Percentiles rank a stretch among this genome's conserved stretches.
Conservation (phyloP, 768 basidiomycete genomes). For the Amanita thiersii region DNA sequence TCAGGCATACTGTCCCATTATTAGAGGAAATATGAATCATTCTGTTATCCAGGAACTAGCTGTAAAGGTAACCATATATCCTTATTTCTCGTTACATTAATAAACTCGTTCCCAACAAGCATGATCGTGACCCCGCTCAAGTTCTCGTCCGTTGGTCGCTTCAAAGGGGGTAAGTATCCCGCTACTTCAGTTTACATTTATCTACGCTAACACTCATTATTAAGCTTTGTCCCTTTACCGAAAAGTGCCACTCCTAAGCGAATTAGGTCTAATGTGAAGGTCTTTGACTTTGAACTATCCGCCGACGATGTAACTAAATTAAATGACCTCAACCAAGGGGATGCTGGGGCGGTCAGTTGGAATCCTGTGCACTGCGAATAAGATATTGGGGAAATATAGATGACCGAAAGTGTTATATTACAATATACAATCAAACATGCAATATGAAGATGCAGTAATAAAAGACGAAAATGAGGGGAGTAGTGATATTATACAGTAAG, state of each 20-base stretch:
- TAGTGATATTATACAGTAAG: too few relatives aligned
- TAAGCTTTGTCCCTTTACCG: slow-evolving; percentile 73
- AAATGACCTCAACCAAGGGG: slow-evolving; percentile 65
- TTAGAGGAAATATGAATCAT: slow-evolving; percentile 52
- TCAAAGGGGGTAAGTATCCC: slow-evolving; percentile 57
- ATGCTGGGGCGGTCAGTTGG: slow-evolving; percentile 73
- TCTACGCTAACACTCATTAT: neutral
- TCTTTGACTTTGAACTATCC: slow-evolving; percentile 70
- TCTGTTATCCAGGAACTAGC: slow-evolving; percentile 46
- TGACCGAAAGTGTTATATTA: too few relatives aligned
- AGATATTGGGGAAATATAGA: slow-evolving; percentile 9
- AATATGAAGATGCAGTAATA: too few relatives aligned
- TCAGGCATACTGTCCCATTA: slow-evolving; percentile 72
- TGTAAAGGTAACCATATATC: slow-evolving; percentile 38
- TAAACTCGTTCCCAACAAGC: slow-evolving; percentile 23
- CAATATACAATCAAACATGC: too few relatives aligned
- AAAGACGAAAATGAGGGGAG: too few relatives aligned
- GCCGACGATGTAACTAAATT: slow-evolving; percentile 58
- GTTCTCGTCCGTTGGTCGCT: slow-evolving; percentile 87
- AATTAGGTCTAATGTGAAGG: slow-evolving; percentile 62
- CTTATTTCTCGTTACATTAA: neutral
- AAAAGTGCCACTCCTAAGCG: slow-evolving; percentile 68
- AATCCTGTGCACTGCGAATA: slow-evolving; percentile 63
- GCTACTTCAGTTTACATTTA: slow-evolving; percentile 1
- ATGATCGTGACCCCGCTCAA: slow-evolving; percentile 62